phyloP scores from a whole-genome alignment of 2,329 filamentous ascomycete species.

The Stagonosporopsis rhizophila region DNA sequence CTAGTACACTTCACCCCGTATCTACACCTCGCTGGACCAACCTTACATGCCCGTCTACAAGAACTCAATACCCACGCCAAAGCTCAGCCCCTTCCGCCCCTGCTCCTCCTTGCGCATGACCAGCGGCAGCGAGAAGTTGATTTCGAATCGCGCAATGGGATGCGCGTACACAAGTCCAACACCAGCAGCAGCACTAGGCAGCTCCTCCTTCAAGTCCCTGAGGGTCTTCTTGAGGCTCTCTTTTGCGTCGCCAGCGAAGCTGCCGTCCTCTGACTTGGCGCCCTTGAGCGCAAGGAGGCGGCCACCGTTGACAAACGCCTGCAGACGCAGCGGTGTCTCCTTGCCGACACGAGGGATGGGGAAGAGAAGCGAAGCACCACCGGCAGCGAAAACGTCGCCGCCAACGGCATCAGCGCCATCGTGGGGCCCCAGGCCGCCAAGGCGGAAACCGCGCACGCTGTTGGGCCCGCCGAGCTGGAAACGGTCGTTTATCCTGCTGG shows the following conservation, averaged over 20 bases:
- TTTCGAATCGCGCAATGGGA: constrained; percentile 88
- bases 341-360: constrained; percentile 82
- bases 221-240: constrained; percentile 40
- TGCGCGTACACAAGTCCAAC: constrained; percentile 94
- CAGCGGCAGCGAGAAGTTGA: constrained; percentile 92
- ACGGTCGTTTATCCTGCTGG: constrained; percentile 88
- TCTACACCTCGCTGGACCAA: not conserved
- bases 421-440: constrained; percentile 86
- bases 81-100: constrained; percentile 86
- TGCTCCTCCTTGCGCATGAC: constrained; percentile 84
- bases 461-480: constrained; percentile 95
- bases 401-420: constrained; percentile 87
- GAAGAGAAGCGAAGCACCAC: constrained; percentile 82
- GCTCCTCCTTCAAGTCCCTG: constrained; percentile 72
- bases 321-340: constrained; percentile 84
- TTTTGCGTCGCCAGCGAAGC: constrained; percentile 54
- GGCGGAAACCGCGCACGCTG: constrained; percentile 90
- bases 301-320: constrained; percentile 91
- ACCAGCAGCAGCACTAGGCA: constrained; percentile 86
- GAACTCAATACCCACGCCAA: constrained; percentile 97
- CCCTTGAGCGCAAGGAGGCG: constrained; percentile 77
- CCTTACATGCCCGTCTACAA: constrained; percentile 61
- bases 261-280: constrained; percentile 46
- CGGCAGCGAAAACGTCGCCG: constrained; percentile 90
- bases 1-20: constrained; percentile 10